phyloP scores from a whole-genome alignment of 2,329 filamentous ascomycete species.

The Pyricularia sp. region DNA sequence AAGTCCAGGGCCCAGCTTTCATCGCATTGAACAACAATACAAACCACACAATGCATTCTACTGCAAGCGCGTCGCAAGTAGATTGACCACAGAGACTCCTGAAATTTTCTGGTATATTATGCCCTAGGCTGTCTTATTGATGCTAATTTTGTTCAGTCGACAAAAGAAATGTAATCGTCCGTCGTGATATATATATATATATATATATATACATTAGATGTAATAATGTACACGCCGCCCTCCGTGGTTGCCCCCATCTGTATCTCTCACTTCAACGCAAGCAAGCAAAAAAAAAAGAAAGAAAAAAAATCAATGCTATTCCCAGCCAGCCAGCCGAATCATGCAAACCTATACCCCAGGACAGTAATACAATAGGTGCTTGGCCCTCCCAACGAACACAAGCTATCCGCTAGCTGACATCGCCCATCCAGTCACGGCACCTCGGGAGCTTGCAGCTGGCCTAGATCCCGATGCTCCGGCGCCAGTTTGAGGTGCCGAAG shows the following conservation, averaged over 20 bases:
- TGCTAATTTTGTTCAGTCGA: neutral
- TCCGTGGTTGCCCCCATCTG: neutral
- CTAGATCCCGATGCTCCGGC: neutral
- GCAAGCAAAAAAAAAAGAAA: neutral
- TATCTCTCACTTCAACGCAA: neutral
- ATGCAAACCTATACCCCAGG: neutral
- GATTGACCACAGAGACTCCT: neutral
- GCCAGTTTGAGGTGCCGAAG: neutral
- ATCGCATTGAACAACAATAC: too few species aligned
- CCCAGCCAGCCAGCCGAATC: too few species aligned
- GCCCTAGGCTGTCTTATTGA: neutral
- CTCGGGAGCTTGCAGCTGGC: neutral
- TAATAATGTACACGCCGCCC: neutral
- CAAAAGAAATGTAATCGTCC: neutral
- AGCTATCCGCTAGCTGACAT: neutral
- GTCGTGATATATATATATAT: neutral
- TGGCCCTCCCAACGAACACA: neutral
- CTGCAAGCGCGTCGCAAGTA: neutral
- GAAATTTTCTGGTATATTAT: neutral
- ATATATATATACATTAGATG: neutral
- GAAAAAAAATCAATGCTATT: neutral
- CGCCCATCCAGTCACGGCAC: neutral
- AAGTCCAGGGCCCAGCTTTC: too few species aligned
- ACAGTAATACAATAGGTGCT: neutral
- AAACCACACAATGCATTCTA: neutral